These are phyloP conservation scores for Aureobasidium sp. DNA, from an alignment of 2,329 filamentous ascomycete species.

Conservation along the genomic window DNA sequence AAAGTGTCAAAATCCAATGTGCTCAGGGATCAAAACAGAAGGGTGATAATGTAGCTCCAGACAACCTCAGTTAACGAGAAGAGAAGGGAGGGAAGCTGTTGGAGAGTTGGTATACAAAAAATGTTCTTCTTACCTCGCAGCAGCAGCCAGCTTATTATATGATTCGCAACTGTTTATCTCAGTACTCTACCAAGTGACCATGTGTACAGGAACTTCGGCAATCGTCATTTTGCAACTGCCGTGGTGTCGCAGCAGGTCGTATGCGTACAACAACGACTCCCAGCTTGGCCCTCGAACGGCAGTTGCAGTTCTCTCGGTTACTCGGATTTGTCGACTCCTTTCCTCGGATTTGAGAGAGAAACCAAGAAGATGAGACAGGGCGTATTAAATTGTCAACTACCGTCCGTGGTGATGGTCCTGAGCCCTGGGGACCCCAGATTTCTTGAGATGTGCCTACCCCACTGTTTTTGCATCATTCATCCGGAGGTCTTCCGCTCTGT, in stretches of 20 bases:
- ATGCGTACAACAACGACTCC: not conserved
- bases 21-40: not conserved
- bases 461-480: not conserved
- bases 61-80: slow-evolving; percentile 1
- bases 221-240: not conserved
- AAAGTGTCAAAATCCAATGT: slow-evolving; percentile 16
- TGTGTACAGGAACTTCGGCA: not conserved
- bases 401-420: not conserved
- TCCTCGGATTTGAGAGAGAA: not conserved
- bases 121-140: not conserved
- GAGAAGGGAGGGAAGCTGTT: not conserved
- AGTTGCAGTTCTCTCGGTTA: slow-evolving; percentile 6
- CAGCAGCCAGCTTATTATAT: slow-evolving; percentile 11
- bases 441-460: not conserved
- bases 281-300: not conserved
- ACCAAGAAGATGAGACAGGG: slow-evolving; percentile 1
- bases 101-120: not conserved
- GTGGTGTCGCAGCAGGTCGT: slow-evolving; percentile 1
- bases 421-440: slow-evolving; percentile 3
- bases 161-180: slow-evolving; percentile 1
- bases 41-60: not conserved
- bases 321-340: not conserved
- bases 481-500: slow-evolving; percentile 5
- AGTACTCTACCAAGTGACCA: not conserved
- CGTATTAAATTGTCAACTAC: slow-evolving; percentile 11